Conservation (phyloP, 768 basidiomycete genomes). For the Dictyophora rubrovolvata region DNA sequence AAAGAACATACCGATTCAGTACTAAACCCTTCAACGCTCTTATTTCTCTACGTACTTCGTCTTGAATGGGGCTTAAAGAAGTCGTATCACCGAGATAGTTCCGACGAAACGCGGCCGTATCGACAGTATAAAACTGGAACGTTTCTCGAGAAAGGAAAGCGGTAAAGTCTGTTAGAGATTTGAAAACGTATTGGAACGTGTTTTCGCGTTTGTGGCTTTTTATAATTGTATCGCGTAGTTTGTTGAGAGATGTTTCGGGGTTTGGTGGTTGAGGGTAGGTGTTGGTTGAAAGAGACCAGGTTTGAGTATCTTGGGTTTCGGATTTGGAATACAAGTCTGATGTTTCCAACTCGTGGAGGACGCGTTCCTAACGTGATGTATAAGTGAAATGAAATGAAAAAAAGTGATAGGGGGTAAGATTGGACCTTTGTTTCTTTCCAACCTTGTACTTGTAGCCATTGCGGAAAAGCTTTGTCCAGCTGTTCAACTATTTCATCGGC, state of each 20-base stretch:
- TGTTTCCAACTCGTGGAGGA: neutral
- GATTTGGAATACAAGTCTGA: conserved; percentile 1
- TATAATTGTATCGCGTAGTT: neutral
- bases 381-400: neutral
- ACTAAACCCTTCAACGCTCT: conserved; percentile 71
- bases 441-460: neutral
- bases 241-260: neutral
- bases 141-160: conserved; percentile 72
- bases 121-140: conserved; percentile 33
- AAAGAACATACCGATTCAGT: conserved; percentile 50
- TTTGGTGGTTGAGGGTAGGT: neutral
- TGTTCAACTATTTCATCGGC: neutral
- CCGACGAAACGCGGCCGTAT: conserved; percentile 23
- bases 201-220: conserved; percentile 13
- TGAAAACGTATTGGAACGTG: conserved; percentile 50
- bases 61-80: conserved; percentile 26
- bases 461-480: neutral
- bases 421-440: neutral
- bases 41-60: conserved; percentile 64
- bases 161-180: conserved; percentile 61
- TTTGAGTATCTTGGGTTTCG: neutral
- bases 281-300: neutral
- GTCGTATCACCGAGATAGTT: conserved; percentile 10
- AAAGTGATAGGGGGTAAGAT: neutral
- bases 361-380: neutral